Base-by-base conservation (phyloP, 495 filamentous ascomycete species). In the Trichoderma erinaceum region DNA sequence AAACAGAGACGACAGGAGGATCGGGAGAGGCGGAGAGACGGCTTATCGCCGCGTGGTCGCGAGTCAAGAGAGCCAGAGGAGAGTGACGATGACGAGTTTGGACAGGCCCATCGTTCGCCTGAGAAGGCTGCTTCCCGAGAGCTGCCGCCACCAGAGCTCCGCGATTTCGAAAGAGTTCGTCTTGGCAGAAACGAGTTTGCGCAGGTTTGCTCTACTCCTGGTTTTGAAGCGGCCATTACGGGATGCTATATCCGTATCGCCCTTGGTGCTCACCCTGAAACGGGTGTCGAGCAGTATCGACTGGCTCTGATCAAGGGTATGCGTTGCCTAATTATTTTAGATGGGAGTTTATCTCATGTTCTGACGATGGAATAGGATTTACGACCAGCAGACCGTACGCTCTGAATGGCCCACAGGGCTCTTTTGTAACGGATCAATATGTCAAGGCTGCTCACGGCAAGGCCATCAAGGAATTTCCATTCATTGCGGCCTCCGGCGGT, bases 141-240 rank as follows among this genome's bases (percentile, higher is more conserved):
- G 67, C 73, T 73, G 0, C 76, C 77, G 25, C 88, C 85, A 15
- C 87, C 90, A 15, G 86, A 88, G 13, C 81, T 97, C n/a, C 79
- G 83, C 3, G 92, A 99, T 73, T 84, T 96, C 69, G 89, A 97
- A 71, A 87, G 90, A 63, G 84, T 91, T 68, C 87, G 91, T 68
- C 82, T 99, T 68, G 91, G 93, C 25, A 86, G 96, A 43, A 86
- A 80, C 69, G 89, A 90, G 71, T 93, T 98, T 71, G 88, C 88
- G 6, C 85, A 91, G 73, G 88, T 96, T 52, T 96, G 91, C 80
- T 97, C 95, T 80, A 91, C 91, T 69, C 95, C 95, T 25, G 89
- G 88, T 13, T 97, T 99, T 67, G 89, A 93, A 21, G 83, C 92
- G 41, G 84, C 88, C 38, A 88, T 97, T 68, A 85, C 83, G 46